Evolutionary conservation across 176 grass and related monocot genomes (phyloP).

Genomic region (Oryza glaberrima): DNA sequence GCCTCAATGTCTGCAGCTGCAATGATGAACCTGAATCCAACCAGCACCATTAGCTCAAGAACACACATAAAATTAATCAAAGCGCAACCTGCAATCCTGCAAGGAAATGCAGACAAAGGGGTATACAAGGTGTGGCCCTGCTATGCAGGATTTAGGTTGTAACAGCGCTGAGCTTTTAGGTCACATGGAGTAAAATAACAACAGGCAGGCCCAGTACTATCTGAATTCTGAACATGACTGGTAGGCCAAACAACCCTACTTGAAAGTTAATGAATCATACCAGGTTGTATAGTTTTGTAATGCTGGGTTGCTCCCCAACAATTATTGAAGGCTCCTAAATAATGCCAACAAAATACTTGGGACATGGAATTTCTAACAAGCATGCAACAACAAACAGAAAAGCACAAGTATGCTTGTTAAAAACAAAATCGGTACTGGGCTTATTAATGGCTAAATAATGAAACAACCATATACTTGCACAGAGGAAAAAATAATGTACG

Average conservation of each 20-base stretch:
- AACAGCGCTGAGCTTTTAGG: not conserved
- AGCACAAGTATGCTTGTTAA: not conserved
- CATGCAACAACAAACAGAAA: not conserved
- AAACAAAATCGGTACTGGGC: not conserved
- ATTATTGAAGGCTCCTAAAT: not conserved
- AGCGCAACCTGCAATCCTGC: not conserved
- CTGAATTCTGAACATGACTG: conserved; percentile 25
- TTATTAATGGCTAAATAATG: not conserved
- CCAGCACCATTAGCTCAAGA: not conserved
- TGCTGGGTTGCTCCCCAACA: not conserved
- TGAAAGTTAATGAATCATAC: conserved; percentile 13
- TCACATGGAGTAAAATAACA: conserved; percentile 24
- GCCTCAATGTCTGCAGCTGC: not conserved
- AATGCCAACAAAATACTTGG: not conserved
- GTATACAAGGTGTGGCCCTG: not conserved
- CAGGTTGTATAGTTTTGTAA: conserved; percentile 36
- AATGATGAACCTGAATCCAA: not conserved
- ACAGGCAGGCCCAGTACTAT: not conserved
- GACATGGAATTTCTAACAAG: not conserved
- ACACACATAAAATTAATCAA: not conserved
- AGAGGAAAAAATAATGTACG: not conserved
- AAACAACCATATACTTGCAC: not conserved
- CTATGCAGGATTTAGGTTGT: not conserved
- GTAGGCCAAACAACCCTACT: not conserved
- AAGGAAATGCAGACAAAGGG: not conserved